Evolutionary conservation across 179 eudicot species (phyloP), one percentile per base, ranked within the genome.

Genomic region (Nepenthes alata): DNA sequence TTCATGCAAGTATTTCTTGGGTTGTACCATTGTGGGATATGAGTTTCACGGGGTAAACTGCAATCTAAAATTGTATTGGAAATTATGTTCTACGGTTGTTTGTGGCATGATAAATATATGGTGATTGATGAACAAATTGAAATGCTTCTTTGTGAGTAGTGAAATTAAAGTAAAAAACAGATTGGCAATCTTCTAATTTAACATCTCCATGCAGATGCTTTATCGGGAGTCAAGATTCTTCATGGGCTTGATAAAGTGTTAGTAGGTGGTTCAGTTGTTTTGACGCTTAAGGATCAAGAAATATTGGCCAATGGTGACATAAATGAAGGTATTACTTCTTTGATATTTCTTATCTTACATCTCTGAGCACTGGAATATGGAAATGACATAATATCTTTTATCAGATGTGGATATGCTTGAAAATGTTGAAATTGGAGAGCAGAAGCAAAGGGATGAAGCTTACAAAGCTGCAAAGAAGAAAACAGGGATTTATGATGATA

Each of bases 381-480:
- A 60, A 69, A 60, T 61, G 80, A 71, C 63, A 25, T 68, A 56
- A 59, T 59, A 60, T 74, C 70, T 67, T 75, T 71, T 72, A 51
- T 60, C 81, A 89, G 95, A 85, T 61, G 67, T 83, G 78, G 98
- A 93, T 70, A 80, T 90, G 91, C 97, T 93, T 72, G 98, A 93
- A 74, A 93, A 93, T 79, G 87, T 85, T 70, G 98, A 90, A 81
- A 83, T 93, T 50, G 91, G 98, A 57, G 98, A 93, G 77, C 98
- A 93, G 70, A 93, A 87, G 76, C 83, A 72, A 69, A 90, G 98
- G 74, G 76, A 77, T 73, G 95, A 87, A 55, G 98, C 98, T 66
- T 93, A 93, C 63, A 83, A 79, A 70, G 90, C 97, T 65, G 87
- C 94, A 65, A 93, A 93, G 82, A 89, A 81, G 75, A 83, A 68